Evolutionary conservation across 2,329 filamentous ascomycete species (phyloP).

Genomic region (Fusarium sp.): DNA sequence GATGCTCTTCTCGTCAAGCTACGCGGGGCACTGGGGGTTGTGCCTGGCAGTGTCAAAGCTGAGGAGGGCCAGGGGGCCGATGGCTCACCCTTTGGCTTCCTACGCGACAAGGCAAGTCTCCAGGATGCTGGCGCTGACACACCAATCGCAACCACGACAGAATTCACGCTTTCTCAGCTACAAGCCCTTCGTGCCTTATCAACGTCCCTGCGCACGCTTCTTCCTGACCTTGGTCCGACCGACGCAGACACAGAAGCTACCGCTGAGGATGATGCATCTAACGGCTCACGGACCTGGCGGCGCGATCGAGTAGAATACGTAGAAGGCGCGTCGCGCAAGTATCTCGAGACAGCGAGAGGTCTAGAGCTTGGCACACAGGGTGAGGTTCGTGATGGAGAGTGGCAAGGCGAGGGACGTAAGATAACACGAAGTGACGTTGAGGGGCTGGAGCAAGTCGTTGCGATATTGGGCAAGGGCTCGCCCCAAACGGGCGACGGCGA

Average conservation of each 20-base stretch:
- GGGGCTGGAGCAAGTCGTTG: constrained; percentile 67
- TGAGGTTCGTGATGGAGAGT: constrained; percentile 76
- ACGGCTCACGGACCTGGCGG: constrained; percentile 70
- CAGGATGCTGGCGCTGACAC: constrained; percentile 65
- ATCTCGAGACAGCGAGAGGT: constrained; percentile 80
- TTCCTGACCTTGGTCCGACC: constrained; percentile 70
- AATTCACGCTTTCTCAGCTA: constrained; percentile 87
- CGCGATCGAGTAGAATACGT: constrained; percentile 86
- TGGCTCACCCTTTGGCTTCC: constrained; percentile 67
- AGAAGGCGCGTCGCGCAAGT: constrained; percentile 82
- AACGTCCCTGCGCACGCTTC: constrained; percentile 72
- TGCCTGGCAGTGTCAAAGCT: constrained; percentile 47
- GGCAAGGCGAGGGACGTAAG: constrained; percentile 70
- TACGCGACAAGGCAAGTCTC: constrained; percentile 68
- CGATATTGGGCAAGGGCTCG: constrained; percentile 57
- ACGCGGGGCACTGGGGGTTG: constrained; percentile 59
- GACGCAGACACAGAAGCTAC: constrained; percentile 53
- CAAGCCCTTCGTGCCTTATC: constrained; percentile 82
- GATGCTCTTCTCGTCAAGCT: constrained; percentile 78
- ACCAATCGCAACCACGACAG: constrained; percentile 79
- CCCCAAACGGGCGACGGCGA: constrained; percentile 29
- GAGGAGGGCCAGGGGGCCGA: constrained; percentile 41
- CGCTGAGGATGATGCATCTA: constrained; percentile 48
- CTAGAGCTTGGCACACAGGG: constrained; percentile 75
- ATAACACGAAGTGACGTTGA: constrained; percentile 70